Base-by-base conservation (phyloP, 495 filamentous ascomycete genomes). In the Aspergillus kassunensis region DNA sequence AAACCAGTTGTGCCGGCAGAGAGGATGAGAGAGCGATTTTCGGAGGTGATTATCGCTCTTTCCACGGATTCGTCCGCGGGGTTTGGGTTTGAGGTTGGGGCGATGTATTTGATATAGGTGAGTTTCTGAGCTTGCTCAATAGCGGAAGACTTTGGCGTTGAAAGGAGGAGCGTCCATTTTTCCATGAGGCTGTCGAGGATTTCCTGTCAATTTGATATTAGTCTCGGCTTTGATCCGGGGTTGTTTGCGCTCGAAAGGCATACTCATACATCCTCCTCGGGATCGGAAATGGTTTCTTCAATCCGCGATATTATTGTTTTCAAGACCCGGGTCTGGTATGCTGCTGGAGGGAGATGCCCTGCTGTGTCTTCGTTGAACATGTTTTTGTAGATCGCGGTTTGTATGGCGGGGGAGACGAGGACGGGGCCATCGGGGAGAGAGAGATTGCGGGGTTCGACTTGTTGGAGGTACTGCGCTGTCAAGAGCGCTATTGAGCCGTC, bases 1-100 rank as follows among this genome's bases (percentile, higher is more conserved):
- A 90, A 74, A 0, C 92, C 92, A 0, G 92, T 97, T 2, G 88
- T 95, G 4, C 88, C 89, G 6, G 76, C 70, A 0, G 82, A 81
- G 8, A 88, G 83, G 35, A 97, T 81, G 1, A 96, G 64, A 23
- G 78, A 77, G 4, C 86, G 82, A 10, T 87, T 84, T 70, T 97
- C 92, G 12, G 62, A 67, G 13, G 67, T 75, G 25, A 63, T 65
- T 3, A 74, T 59, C 35, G 67, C 67, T 25, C 60, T 33, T 19
- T 4, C 7, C 21, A 50, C 10, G 36, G 11, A 15, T 44, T 39
- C 15, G 33, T 36, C 6, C 9, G 43, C 34, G 20, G 15, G 35
- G 20, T 18, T 27, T 11, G 16, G 18, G 30, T 36, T 42, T 31
- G 47, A 52, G 4, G 66, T 29, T 4, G 83, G 62, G 59, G 73